A percentile compares a stretch with the other conserved stretches of the same genome.
These are phyloP conservation scores for Diplodia mutila DNA, from an alignment of 2,329 filamentous ascomycete genomes.

Conservation along the genomic window DNA sequence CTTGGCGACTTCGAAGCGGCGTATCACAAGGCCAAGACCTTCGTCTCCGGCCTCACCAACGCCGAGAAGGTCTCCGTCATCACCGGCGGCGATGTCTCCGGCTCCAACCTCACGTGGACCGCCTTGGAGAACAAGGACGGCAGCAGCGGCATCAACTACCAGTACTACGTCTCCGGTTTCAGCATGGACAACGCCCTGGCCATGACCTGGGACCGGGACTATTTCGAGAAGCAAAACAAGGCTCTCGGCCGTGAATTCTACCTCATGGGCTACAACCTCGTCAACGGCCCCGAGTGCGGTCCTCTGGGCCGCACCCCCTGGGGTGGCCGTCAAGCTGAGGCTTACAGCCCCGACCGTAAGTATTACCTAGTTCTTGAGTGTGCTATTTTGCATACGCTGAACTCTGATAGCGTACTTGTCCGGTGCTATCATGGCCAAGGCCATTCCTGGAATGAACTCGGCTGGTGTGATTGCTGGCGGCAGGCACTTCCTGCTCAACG, in stretches of 20 bases:
- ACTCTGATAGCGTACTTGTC: neutral
- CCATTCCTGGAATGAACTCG: constrained; percentile 11
- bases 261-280: constrained; percentile 30
- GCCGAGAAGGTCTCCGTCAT: constrained; percentile 18
- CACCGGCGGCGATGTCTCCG: constrained; percentile 12
- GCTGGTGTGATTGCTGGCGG: constrained; percentile 18
- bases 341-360: constrained; percentile 19
- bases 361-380: neutral
- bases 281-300: constrained; percentile 29
- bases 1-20: constrained; percentile 20
- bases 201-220: constrained; percentile 32
- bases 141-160: constrained; percentile 31
- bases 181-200: constrained; percentile 31
- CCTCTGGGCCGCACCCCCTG: constrained; percentile 18
- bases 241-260: constrained; percentile 32
- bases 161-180: constrained; percentile 33
- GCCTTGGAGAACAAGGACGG: constrained; percentile 31
- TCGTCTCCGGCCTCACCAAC: constrained; percentile 19
- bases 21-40: constrained; percentile 10
- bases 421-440: constrained; percentile 7
- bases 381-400: neutral
- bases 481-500: constrained; percentile 37
- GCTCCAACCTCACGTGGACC: constrained; percentile 29
- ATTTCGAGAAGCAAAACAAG: constrained; percentile 29
- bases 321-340: constrained; percentile 17